A percentile compares a stretch with the other conserved stretches of the same genome.
Evolutionary conservation across 768 basidiomycete species (phyloP).

Genomic region (Candolleomyces efflorescens): DNA sequence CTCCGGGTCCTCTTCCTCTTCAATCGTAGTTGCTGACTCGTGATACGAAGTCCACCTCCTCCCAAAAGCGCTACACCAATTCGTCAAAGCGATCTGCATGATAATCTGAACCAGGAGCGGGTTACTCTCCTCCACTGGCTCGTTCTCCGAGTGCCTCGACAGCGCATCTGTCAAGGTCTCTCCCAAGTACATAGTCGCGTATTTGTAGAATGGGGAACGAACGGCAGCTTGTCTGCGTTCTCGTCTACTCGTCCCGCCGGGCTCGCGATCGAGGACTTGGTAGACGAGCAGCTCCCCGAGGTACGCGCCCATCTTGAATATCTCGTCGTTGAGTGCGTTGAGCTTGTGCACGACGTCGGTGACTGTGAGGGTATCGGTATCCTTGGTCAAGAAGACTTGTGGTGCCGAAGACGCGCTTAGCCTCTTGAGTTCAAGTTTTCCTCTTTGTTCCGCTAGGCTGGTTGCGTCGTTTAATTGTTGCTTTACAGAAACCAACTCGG

Average conservation of each 20-base stretch:
- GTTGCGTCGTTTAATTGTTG: conserved; percentile 11
- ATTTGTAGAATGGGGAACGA: conserved; percentile 1
- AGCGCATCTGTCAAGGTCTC: neutral
- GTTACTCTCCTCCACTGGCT: neutral
- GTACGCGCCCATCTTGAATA: conserved; percentile 43
- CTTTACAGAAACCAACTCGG: conserved; percentile 1
- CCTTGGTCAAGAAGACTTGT: conserved; percentile 39
- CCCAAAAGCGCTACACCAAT: neutral
- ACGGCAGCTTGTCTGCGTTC: neutral
- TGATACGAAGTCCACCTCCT: neutral
- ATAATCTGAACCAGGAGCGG: conserved; percentile 6
- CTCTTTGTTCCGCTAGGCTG: conserved; percentile 32
- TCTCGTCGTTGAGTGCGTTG: conserved; percentile 40
- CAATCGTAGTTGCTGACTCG: neutral
- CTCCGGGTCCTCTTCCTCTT: neutral
- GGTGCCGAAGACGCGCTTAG: too few relatives aligned
- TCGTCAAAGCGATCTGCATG: conserved; percentile 1
- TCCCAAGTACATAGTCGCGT: conserved; percentile 23
- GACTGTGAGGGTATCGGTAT: conserved; percentile 38
- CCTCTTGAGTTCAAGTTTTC: too few relatives aligned
- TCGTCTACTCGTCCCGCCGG: neutral
- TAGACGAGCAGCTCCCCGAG: conserved; percentile 38
- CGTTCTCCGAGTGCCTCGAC: neutral
- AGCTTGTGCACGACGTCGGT: conserved; percentile 41
- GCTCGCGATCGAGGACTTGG: conserved; percentile 9